A percentile compares a stretch with the other conserved stretches of the same genome.
Evolutionary conservation across 116 monocot genomes (phyloP).

Genomic region (Iris pallida): DNA sequence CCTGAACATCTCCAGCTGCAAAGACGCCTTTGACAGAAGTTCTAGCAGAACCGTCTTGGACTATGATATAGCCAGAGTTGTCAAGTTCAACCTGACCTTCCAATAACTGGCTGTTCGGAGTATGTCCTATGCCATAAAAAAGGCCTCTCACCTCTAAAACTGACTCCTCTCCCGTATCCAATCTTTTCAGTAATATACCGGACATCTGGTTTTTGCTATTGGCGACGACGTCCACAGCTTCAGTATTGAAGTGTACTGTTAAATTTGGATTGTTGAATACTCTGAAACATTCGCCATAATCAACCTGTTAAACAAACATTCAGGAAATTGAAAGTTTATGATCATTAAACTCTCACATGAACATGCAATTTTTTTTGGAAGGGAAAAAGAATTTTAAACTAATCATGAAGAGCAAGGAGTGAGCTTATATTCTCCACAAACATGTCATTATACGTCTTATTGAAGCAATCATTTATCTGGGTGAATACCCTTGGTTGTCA

Average conservation of each 20-base stretch:
- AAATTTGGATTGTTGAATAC: constrained; percentile 92
- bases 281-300: constrained; percentile 99
- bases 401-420: background rate
- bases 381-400: background rate
- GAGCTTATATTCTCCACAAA: background rate
- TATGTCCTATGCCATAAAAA: constrained; percentile 95
- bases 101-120: constrained; percentile 87
- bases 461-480: background rate
- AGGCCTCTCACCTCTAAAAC: constrained; percentile 80
- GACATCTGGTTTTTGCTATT: constrained; percentile 95
- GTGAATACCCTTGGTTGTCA: too few species aligned
- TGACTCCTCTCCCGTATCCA: constrained; percentile 67
- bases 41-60: constrained; percentile 67
- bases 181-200: constrained; percentile 58
- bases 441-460: background rate
- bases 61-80: constrained; percentile 64
- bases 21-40: constrained; percentile 97
- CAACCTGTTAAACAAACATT: constrained; percentile 99
- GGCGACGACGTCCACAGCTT: constrained; percentile 73
- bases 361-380: constrained; percentile 12
- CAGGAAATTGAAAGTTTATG: constrained; percentile 64
- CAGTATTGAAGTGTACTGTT: constrained; percentile 95
- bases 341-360: constrained; percentile 24
- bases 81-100: constrained; percentile 90
- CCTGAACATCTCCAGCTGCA: constrained; percentile 99